Base-by-base conservation (phyloP, 495 filamentous ascomycete species). In the Hapsidospora chrysogenum region DNA sequence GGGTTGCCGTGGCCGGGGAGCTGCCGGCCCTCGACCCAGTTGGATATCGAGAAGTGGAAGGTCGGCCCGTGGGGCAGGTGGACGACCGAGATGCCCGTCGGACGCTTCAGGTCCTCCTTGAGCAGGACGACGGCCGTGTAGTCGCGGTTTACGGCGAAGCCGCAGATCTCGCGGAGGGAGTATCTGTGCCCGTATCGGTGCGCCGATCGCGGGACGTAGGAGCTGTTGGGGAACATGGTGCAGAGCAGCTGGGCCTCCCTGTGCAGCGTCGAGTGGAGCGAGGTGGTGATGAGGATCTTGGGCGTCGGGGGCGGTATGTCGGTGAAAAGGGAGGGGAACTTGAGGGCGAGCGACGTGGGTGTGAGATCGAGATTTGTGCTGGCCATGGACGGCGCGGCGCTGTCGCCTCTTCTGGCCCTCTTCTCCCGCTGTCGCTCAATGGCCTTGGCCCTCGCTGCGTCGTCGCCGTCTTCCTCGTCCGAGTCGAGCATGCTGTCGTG, bases 211-310 rank as follows among this genome's bases (percentile, higher is more conserved):
- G 70, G 78, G 47, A 96, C 80, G 56, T 95, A 97, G 29, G 67
- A 76, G 43, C 72, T 53, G 57, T 92, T 84, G 2, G 89, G 87
- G 55, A 97, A 86, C 34, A 95, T 53, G 9, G 60, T 64, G 31
- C 78, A 80, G 30, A 97, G 68, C 23, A 80, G 59, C 40, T 80
- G 54, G 31, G 81, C 80, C 68, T 92, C 73, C 38, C 77, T 49
- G 58, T 96, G 86, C 17, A 93, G 66, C 11, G 76, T 86, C 6
- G 78, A 82, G 54, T 93, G 78, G 37, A 93, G 55, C 9, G 68
- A 76, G 18, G 87, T 95, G 7, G 89, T 97, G 49, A 97, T 72
- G 13, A 96, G 72, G 41, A 94, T 74, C 53, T 86, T 89, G 41
- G 33, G 89, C 75, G 33, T 57, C 56, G 33, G 58, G 46, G 30